Evolutionary conservation across 768 basidiomycete genomes (phyloP).

Genomic region (Russula sp.): DNA sequence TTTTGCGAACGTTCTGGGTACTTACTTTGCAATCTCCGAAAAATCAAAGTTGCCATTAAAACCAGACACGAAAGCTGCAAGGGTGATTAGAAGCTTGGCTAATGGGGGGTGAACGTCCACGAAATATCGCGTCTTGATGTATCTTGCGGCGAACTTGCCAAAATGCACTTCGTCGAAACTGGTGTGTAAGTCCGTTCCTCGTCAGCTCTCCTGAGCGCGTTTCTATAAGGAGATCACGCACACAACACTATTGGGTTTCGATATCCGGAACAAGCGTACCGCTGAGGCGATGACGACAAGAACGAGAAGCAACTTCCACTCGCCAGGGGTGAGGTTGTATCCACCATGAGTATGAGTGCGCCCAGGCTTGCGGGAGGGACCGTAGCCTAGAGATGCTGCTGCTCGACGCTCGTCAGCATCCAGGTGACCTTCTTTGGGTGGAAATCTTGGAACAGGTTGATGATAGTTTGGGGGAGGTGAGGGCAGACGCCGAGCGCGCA

Average conservation of each 20-base stretch:
- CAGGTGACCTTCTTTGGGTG: constrained; percentile 23
- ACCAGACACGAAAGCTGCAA: constrained; percentile 81
- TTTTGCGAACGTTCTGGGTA: constrained; percentile 17
- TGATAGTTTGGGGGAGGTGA: constrained; percentile 21
- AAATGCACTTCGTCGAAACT: constrained; percentile 99
- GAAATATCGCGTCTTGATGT: constrained; percentile 88
- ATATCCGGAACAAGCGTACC: constrained; percentile 85
- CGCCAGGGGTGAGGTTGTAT: constrained; percentile 57
- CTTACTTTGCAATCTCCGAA: constrained; percentile 94
- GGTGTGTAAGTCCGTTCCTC: not conserved
- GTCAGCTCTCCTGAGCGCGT: not conserved
- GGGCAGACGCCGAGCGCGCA: constrained; percentile 22
- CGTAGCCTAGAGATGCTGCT: constrained; percentile 23
- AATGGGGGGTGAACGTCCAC: constrained; percentile 97
- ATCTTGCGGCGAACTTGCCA: constrained; percentile 92
- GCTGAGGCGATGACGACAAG: constrained; percentile 63
- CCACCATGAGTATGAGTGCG: constrained; percentile 47
- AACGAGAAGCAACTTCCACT: constrained; percentile 67
- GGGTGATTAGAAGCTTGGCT: constrained; percentile 91
- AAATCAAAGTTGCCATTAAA: constrained; percentile 95
- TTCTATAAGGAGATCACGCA: constrained; percentile 38
- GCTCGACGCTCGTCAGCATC: constrained; percentile 26
- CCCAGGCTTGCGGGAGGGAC: constrained; percentile 20
- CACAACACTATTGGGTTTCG: constrained; percentile 89
- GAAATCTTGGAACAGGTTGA: constrained; percentile 21